These are phyloP conservation scores for Neopestalotiopsis rosae DNA, from an alignment of 2,329 filamentous ascomycete genomes.

Conservation along the genomic window DNA sequence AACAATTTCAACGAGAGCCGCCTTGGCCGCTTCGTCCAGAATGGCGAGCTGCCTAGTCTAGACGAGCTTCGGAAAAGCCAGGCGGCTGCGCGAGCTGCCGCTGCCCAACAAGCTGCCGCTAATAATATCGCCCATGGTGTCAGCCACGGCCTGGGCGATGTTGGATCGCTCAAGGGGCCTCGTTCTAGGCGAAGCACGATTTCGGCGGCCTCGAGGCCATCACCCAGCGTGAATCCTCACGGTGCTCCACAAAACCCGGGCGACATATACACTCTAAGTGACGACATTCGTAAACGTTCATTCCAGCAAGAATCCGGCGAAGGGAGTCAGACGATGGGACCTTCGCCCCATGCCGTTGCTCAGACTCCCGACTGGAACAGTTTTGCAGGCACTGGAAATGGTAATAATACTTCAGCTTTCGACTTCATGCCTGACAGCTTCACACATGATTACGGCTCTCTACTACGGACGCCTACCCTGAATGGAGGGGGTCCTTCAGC, in stretches of 20 bases:
- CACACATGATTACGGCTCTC: slow-evolving; percentile 8
- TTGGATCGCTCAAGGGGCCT: background rate
- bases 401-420: background rate
- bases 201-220: slow-evolving; percentile 25
- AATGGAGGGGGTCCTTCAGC: background rate
- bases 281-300: slow-evolving; percentile 35
- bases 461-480: background rate
- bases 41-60: slow-evolving; percentile 35
- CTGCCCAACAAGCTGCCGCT: background rate
- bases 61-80: slow-evolving; percentile 9
- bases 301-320: slow-evolving; percentile 27
- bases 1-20: slow-evolving; percentile 38
- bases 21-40: slow-evolving; percentile 36
- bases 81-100: background rate
- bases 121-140: background rate
- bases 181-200: slow-evolving; percentile 28
- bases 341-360: slow-evolving; percentile 23
- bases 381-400: background rate
- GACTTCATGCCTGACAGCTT: slow-evolving; percentile 9
- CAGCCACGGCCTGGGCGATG: background rate
- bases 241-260: slow-evolving; percentile 39
- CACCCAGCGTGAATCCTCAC: slow-evolving; percentile 33
- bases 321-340: slow-evolving; percentile 23
- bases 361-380: slow-evolving; percentile 10
- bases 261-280: slow-evolving; percentile 39